Evolutionary conservation across 202 grass and related monocot genomes (phyloP), one percentile per base, ranked within the genome.

Genomic region (Setaria italica): DNA sequence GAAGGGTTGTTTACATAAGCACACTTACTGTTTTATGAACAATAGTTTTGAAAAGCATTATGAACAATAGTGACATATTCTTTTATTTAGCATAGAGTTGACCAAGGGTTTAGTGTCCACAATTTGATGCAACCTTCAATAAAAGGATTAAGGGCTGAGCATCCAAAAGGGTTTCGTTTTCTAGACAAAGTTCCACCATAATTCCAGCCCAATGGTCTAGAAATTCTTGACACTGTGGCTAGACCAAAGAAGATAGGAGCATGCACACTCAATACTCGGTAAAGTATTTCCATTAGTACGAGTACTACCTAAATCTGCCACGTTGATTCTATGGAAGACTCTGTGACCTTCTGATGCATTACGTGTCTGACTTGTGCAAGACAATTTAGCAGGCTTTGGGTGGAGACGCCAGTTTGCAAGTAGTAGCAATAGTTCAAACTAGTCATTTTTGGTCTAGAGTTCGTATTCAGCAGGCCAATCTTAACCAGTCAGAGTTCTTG

Each of bases 281-380:
- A 2, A 30, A 65, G 62, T 35, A 34, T 65, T 7, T 35, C 13
- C 5, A 1, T 34, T 35, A 65, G 15, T 14, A 74, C 17, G 1
- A 7, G 3, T 17, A 7, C 12, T 29, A 1, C 29, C 67, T 79
- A 13, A 48, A 84, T 35, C 42, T 20, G 17, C 21, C 69, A 29
- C 35, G 41, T 82, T 51, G 33, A 43, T 56, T 56, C 17, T 32
- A 19, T n/a, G 35, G 48, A 67, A 56, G 9, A 6, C 17, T 77
- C 34, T 32, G 20, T 48, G 70, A 81, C 64, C 65, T 70, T 64
- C 16, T 47, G 48, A 67, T 41, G 14, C 10, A 29, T 84, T 37
- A 51, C 19, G 58, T 39, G 41, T 60, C 25, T 48, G 59, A 67
- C 81, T 49, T 20, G 45, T 43, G 21, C 46, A 73, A 14, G 35